A percentile compares a stretch with the other conserved stretches of the same genome.
Conservation (phyloP, 2,329 filamentous ascomycete species). For the Volutella citrinella region DNA sequence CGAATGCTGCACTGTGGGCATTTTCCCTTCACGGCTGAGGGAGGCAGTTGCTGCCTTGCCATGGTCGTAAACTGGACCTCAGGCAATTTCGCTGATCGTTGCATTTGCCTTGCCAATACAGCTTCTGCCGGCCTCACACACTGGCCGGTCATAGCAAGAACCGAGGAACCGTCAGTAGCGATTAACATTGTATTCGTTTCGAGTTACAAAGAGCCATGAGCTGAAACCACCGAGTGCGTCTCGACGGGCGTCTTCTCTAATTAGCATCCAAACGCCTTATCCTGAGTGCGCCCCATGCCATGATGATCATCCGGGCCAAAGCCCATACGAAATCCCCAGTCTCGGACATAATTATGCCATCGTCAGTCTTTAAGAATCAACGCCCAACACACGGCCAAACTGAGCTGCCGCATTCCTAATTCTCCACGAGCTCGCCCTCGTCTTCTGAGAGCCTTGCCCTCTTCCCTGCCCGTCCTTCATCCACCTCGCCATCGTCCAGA, state of each 20-base stretch:
- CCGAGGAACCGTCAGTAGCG: no score
- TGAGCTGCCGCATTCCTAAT: no score
- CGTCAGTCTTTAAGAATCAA: no score
- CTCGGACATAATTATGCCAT: constrained; percentile 9
- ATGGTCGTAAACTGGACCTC: no score
- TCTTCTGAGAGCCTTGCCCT: constrained; percentile 45
- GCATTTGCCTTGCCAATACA: no score
- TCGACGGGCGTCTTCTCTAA: constrained; percentile 16
- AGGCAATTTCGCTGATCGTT: no score
- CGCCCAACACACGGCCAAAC: not conserved
- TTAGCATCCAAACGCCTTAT: constrained; percentile 25
- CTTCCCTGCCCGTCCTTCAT: constrained; percentile 40
- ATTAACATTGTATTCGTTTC: no score
- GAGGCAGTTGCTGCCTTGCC: no score
- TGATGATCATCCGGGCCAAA: constrained; percentile 15
- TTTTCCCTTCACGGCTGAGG: no score
- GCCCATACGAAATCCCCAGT: constrained; percentile 15
- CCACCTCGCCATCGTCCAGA: constrained; percentile 30
- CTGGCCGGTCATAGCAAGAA: no score
- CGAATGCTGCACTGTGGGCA: no score
- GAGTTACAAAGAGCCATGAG: constrained; percentile 10
- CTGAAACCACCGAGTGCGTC: constrained; percentile 16
- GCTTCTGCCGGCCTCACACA: no score
- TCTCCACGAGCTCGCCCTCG: constrained; percentile 45
- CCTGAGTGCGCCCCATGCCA: constrained; percentile 16